Evolutionary conservation across 2,329 filamentous ascomycete species (phyloP), one percentile per base, ranked within the genome.

Genomic region (Stagonosporopsis chrysanthemi): DNA sequence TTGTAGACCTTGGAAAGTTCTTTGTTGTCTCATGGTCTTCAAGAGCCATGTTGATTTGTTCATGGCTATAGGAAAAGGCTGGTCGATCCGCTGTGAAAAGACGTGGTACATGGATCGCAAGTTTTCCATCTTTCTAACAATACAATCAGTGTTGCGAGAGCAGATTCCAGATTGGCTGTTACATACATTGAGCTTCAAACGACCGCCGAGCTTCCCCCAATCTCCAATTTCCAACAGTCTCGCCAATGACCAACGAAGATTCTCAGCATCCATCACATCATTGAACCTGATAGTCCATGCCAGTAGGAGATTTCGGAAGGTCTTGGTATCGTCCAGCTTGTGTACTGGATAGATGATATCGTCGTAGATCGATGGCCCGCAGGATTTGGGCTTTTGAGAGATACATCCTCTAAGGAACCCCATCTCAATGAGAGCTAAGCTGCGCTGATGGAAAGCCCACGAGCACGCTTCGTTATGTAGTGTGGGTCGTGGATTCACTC

Each of bases 181-280:
- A n/a, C n/a, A n/a, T 64, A 81, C 80, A 52, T 77, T 80, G 35
- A 72, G 56, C 40, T 78, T 72, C 31, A 82, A 62, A 1, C 81
- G 74, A 6, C 79, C 81, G 0, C 79, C 81, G 0, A 83, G 58
- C 49, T 81, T 80, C 29, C 72, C 72, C 81, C 81, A 83, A 41
- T 78, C 77, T 3, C 75, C 78, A 5, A 75, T 77, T 6, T 78
- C 69, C 12, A 83, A 56, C 8, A 83, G 64, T 8, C 58, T 61
- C 3, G 65, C 61, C 1, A 83, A 66, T 1, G 78, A 64, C 2
- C 24, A 44, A 2, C 70, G 67, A 1, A 83, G 70, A 33, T 70
- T 79, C 0, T 75, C 61, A 0, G 75, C 58, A 49, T 83, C 80
- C 3, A 83, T 72, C 0, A 82, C 78, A 46, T 81, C 79, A 60